phyloP scores from a whole-genome alignment of 257 asterid species.

The Cruciata laevipes region DNA sequence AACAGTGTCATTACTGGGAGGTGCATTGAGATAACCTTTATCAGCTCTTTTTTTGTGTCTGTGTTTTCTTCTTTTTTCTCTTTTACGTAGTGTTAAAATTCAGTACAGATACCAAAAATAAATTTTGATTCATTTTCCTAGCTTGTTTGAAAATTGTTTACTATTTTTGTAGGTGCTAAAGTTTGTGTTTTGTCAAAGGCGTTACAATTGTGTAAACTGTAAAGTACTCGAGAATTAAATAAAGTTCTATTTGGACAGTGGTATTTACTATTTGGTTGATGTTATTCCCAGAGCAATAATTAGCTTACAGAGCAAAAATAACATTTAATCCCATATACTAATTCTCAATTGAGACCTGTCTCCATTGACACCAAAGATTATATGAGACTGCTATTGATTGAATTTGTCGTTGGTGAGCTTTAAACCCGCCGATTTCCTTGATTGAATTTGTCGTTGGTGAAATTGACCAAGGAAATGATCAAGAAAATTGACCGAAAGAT shows the following conservation, averaged over 20 bases:
- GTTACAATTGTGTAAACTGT: background rate
- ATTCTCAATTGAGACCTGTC: too few species aligned
- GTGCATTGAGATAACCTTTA: slow-evolving; percentile 12
- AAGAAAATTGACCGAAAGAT: too few species aligned
- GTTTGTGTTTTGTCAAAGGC: background rate
- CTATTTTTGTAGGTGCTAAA: background rate
- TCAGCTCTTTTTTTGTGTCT: slow-evolving; percentile 1
- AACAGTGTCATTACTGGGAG: slow-evolving; percentile 16
- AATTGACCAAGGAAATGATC: too few species aligned
- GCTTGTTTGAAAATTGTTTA: background rate
- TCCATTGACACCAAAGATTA: too few species aligned
- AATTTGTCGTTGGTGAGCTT: too few species aligned
- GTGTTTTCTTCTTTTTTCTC: background rate
- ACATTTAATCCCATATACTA: too few species aligned
- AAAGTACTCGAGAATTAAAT: background rate
- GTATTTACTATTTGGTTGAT: too few species aligned
- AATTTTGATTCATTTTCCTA: slow-evolving; percentile 3
- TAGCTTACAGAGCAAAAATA: too few species aligned
- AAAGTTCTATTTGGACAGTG: background rate
- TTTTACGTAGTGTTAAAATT: slow-evolving; percentile 11
- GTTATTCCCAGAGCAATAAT: too few species aligned
- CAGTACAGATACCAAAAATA: slow-evolving; percentile 13
- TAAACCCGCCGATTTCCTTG: too few species aligned
- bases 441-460: too few species aligned
- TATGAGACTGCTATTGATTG: too few species aligned